Percentiles rank a stretch among this genome's conserved stretches.
Conservation (phyloP, 129 eudicot genomes). For the Helichrysum umbraculigerum region DNA sequence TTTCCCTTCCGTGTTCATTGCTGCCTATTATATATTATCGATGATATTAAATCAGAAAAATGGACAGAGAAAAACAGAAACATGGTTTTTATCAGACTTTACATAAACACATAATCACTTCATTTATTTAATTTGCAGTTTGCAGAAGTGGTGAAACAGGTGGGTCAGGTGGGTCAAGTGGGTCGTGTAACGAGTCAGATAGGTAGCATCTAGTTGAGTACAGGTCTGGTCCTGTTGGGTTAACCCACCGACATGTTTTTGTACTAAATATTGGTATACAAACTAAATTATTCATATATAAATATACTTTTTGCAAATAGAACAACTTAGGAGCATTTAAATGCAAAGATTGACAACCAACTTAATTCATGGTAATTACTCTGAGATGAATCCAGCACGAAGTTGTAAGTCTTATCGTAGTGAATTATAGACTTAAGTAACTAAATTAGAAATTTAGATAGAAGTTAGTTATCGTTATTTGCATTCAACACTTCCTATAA, state of each 20-base stretch:
- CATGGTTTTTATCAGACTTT: not conserved
- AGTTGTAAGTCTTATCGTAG: not conserved
- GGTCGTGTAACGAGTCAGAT: too few species aligned
- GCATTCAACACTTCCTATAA: not conserved
- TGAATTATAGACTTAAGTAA: not conserved
- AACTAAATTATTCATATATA: not conserved
- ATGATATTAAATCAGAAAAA: constrained; percentile 6
- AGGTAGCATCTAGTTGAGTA: not conserved
- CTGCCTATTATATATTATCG: constrained; percentile 53
- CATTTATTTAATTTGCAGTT: not conserved
- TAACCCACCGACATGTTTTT: not conserved
- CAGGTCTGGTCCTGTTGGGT: not conserved
- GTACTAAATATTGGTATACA: not conserved
- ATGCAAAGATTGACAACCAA: not conserved
- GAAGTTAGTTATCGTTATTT: not conserved
- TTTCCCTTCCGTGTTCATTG: constrained; percentile 80
- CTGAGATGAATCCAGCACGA: not conserved
- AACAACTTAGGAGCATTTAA: not conserved
- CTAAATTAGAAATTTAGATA: not conserved
- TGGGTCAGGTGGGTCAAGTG: not conserved
- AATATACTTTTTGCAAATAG: not conserved
- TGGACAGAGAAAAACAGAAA: not conserved
- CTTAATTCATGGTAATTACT: not conserved
- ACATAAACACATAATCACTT: not conserved
- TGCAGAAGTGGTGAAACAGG: not conserved